Percentiles rank a stretch among this genome's conserved stretches.
Evolutionary conservation across 1,284 basidiomycete species (phyloP).

Genomic region (Marasmius sp.): DNA sequence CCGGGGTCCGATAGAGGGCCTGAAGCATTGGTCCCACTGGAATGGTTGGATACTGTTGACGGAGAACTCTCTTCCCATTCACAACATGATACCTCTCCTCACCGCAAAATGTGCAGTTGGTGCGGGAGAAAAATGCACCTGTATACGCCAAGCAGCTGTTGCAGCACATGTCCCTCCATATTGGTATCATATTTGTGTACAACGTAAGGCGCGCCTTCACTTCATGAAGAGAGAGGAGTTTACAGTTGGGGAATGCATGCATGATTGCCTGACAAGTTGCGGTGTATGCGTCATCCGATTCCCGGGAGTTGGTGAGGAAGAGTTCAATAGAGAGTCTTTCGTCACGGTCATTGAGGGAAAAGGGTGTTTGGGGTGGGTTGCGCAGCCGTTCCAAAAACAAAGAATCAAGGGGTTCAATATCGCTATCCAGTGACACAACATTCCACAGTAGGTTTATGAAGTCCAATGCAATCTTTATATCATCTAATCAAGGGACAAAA

Average conservation of each 20-base stretch:
- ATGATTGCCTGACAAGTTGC: not conserved
- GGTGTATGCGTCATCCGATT: slow-evolving; percentile 3
- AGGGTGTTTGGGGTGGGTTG: not conserved
- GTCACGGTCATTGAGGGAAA: not conserved
- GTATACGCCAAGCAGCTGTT: no score
- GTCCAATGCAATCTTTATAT: slow-evolving; percentile 1
- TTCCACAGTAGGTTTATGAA: slow-evolving; percentile 5
- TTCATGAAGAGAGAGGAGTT: not conserved
- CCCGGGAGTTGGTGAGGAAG: slow-evolving; percentile 3
- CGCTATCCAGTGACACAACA: not conserved
- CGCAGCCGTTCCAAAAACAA: not conserved
- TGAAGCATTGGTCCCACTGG: no score
- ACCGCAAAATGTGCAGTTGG: no score
- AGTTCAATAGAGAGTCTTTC: slow-evolving; percentile 7
- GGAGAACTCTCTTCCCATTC: no score
- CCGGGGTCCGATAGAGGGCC: no score
- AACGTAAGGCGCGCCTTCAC: not conserved
- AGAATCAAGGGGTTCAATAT: not conserved
- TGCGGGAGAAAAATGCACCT: no score
- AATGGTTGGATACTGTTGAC: no score
- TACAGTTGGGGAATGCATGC: not conserved
- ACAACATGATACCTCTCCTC: no score
- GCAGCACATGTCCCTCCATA: no score
- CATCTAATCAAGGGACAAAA: slow-evolving; percentile 3
- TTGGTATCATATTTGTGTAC: no score